phyloP scores from a whole-genome alignment of 169 alveolate genomes.

The Cryptosporidium bovis region DNA sequence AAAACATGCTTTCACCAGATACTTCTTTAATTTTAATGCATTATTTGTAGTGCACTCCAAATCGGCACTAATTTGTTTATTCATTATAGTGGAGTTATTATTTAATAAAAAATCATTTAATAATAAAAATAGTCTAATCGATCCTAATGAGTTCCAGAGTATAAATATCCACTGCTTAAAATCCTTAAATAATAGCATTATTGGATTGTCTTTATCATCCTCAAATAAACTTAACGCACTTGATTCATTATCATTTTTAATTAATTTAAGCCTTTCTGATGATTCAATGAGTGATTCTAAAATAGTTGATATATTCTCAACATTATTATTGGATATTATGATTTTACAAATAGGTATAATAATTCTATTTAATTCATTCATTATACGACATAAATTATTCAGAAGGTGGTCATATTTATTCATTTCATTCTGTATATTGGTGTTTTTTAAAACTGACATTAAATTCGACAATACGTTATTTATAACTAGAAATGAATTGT shows the following conservation, averaged over 20 bases:
- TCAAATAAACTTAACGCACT: neutral
- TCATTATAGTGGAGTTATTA: too few species aligned
- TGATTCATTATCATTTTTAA: neutral
- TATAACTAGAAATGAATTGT: constrained; percentile 19
- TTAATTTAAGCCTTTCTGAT: constrained; percentile 15
- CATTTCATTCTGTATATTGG: neutral
- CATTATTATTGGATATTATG: constrained; percentile 3
- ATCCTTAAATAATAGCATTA: constrained; percentile 12
- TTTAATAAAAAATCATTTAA: neutral
- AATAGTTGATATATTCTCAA: constrained; percentile 12
- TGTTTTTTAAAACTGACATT: neutral
- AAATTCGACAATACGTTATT: constrained; percentile 26
- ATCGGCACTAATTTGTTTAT: neutral
- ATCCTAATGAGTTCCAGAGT: constrained; percentile 21
- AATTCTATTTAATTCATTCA: neutral
- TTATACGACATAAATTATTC: neutral
- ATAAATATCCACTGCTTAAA: constrained; percentile 29
- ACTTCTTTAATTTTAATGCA: constrained; percentile 15
- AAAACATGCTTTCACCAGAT: constrained; percentile 29
- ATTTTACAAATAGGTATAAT: constrained; percentile 33
- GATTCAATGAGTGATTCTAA: constrained; percentile 45
- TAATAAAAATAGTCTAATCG: neutral
- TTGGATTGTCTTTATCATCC: constrained; percentile 57
- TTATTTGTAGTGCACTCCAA: neutral
- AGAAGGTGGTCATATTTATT: neutral